A percentile compares a stretch with the other conserved stretches of the same genome.
Conservation (phyloP, 805 yeast genomes). For the Ogataea ramenticola region DNA sequence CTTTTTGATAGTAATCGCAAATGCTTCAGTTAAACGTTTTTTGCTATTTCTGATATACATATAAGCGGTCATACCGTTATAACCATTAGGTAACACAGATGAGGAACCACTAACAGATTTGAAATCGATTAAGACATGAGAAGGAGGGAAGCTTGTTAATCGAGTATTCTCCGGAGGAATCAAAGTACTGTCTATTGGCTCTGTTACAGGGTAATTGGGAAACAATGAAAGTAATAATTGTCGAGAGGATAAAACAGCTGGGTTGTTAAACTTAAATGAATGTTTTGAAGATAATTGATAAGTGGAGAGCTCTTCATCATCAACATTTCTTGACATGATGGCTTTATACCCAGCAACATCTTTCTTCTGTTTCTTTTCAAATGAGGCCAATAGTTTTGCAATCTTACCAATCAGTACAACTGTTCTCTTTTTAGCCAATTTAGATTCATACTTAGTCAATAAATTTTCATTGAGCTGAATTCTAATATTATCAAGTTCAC, state of each 20-base stretch:
- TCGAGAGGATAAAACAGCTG: conserved; percentile 56
- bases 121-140: conserved; percentile 72
- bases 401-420: conserved; percentile 48
- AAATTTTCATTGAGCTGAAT: conserved; percentile 43
- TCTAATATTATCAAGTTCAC: conserved; percentile 51
- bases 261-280: conserved; percentile 21
- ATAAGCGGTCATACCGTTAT: conserved; percentile 64
- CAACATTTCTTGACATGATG: conserved; percentile 54
- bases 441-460: conserved; percentile 47
- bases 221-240: conserved; percentile 68
- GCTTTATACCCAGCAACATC: conserved; percentile 52
- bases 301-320: conserved; percentile 49
- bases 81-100: conserved; percentile 55
- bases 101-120: conserved; percentile 59
- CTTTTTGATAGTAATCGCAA: conserved; percentile 57
- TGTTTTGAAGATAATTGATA: conserved; percentile 16
- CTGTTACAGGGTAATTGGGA: conserved; percentile 56
- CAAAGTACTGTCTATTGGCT: conserved; percentile 24
- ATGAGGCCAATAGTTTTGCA: conserved; percentile 49
- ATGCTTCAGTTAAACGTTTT: conserved; percentile 70
- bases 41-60: conserved; percentile 60
- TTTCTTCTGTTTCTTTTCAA: conserved; percentile 22
- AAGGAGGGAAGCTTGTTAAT: conserved; percentile 44
- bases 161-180: conserved; percentile 40
- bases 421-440: conserved; percentile 41